Evolutionary conservation across 2,329 filamentous ascomycete species (phyloP).

Genomic region (Fusarium mundagurra): DNA sequence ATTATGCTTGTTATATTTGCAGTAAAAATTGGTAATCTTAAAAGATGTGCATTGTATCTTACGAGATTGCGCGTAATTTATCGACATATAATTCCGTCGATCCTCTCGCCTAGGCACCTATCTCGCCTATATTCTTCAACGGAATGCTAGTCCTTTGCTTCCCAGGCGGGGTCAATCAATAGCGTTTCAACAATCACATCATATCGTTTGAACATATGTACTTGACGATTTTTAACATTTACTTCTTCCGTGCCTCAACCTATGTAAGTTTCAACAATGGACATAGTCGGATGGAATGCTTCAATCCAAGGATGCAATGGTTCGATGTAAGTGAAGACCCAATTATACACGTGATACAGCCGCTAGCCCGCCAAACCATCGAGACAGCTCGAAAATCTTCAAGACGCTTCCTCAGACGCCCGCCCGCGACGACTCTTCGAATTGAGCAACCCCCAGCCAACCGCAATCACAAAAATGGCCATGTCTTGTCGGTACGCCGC

Average conservation of each 20-base stretch:
- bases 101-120: neutral
- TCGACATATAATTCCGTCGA: neutral
- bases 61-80: neutral
- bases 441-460: constrained; percentile 42
- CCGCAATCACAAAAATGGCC: constrained; percentile 61
- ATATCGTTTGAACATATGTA: neutral
- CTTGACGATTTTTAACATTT: neutral
- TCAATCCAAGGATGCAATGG: neutral
- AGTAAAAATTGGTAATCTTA: too few relatives aligned
- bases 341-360: constrained; percentile 32
- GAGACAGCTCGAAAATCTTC: constrained; percentile 57
- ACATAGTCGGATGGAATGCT: neutral
- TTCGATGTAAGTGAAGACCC: constrained; percentile 16
- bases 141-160: neutral
- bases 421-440: constrained; percentile 44
- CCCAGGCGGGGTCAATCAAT: neutral
- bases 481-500: constrained; percentile 71
- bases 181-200: neutral
- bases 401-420: constrained; percentile 44
- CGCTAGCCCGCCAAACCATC: constrained; percentile 36
- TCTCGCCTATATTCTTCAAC: neutral
- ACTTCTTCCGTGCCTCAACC: neutral
- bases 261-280: neutral
- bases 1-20: neutral
- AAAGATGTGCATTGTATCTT: neutral